phyloP scores from a whole-genome alignment of 306 rosid genomes.

The Gleditsia sinensis region DNA sequence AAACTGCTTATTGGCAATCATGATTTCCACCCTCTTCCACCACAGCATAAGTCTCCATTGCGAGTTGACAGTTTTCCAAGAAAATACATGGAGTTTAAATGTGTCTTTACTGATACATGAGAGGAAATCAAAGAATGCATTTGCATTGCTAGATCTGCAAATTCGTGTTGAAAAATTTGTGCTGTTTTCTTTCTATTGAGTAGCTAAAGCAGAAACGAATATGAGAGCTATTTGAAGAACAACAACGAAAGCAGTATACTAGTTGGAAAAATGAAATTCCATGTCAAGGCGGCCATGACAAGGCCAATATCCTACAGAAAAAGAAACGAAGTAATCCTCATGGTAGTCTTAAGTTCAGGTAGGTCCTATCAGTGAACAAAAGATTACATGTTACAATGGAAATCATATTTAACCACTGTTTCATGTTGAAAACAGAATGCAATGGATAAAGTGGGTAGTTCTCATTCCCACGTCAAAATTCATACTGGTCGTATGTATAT shows the following conservation, averaged over 20 bases:
- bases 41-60: background rate
- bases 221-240: slow-evolving; percentile 3
- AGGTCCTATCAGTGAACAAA: slow-evolving; percentile 9
- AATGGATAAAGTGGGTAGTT: background rate
- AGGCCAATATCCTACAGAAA: background rate
- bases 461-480: slow-evolving; percentile 2
- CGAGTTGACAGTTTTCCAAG: background rate
- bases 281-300: background rate
- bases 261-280: background rate
- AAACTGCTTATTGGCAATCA: background rate
- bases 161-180: slow-evolving; percentile 2
- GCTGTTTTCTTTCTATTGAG: background rate
- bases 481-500: background rate
- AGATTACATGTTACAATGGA: background rate
- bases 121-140: background rate
- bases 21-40: background rate
- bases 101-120: background rate
- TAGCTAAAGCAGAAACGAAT: background rate
- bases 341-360: background rate
- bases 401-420: slow-evolving; percentile 1
- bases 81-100: background rate
- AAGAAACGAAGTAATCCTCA: background rate
- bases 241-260: background rate
- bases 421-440: slow-evolving; percentile 16
- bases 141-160: background rate